Conservation (phyloP, 225 moss, liverwort and hornwort genomes). For the Physcomitrium patens region DNA sequence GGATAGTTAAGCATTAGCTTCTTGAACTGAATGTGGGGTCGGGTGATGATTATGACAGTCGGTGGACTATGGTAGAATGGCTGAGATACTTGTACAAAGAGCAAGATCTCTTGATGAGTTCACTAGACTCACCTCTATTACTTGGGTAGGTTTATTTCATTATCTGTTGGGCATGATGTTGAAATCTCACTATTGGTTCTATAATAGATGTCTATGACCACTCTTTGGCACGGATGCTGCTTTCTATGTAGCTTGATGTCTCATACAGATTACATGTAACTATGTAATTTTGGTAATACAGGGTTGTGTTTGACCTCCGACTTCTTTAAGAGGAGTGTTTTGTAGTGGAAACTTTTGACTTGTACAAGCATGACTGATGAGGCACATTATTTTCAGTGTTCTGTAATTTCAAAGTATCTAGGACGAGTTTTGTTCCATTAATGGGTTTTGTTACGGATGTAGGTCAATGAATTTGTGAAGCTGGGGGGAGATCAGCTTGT, state of each 20-base stretch:
- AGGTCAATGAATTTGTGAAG: slow-evolving; percentile 96
- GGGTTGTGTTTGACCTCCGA: background rate
- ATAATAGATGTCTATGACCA: background rate
- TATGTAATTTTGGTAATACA: background rate
- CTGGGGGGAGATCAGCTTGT: slow-evolving; percentile 94
- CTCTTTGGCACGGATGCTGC: background rate
- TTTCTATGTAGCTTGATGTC: background rate
- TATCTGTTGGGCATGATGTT: background rate
- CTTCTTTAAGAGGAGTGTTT: background rate
- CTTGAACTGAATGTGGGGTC: slow-evolving; percentile 26
- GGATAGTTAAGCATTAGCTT: slow-evolving; percentile 13
- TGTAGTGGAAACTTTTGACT: background rate
- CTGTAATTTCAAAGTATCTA: background rate
- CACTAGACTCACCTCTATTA: slow-evolving; percentile 83
- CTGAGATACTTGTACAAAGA: slow-evolving; percentile 91
- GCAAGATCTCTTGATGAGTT: slow-evolving; percentile 88
- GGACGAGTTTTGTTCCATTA: background rate
- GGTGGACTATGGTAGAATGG: slow-evolving; percentile 96
- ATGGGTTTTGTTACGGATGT: slow-evolving; percentile 24
- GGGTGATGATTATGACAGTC: slow-evolving; percentile 61
- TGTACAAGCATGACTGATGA: background rate
- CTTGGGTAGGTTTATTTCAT: slow-evolving; percentile 65
- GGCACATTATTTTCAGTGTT: background rate
- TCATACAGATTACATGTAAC: background rate
- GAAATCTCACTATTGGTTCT: background rate